Percentiles rank a stretch among this genome's conserved stretches.
Evolutionary conservation across 1,284 basidiomycete genomes (phyloP).

Genomic region (Irpex sp.): DNA sequence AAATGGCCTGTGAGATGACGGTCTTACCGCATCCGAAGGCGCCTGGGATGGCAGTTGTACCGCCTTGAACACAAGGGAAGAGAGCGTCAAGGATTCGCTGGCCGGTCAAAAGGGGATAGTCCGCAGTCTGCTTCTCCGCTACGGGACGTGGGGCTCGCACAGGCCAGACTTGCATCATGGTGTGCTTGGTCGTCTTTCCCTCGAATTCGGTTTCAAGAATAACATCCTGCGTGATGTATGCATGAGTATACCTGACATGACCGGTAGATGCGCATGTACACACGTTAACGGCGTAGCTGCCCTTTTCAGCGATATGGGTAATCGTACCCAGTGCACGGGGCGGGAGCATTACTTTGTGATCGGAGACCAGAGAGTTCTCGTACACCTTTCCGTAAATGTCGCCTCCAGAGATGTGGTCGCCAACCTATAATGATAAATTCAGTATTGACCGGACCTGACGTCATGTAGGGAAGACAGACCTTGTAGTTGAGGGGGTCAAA

Average conservation of each 20-base stretch:
- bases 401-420: conserved; percentile 96
- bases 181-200: conserved; percentile 91
- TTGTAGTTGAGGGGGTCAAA: conserved; percentile 87
- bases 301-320: conserved; percentile 92
- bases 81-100: conserved; percentile 97
- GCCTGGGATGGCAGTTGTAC: conserved; percentile 98
- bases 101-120: conserved; percentile 92
- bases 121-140: conserved; percentile 90
- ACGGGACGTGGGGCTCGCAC: conserved; percentile 97
- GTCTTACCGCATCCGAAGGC: conserved; percentile 99
- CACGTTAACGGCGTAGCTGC: conserved; percentile 90
- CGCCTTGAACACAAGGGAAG: conserved; percentile 99
- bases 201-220: conserved; percentile 98
- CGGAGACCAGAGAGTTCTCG: conserved; percentile 95
- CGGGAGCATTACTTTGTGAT: conserved; percentile 96
- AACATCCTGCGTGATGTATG: conserved; percentile 61
- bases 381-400: conserved; percentile 96
- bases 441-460: conserved; percentile 7
- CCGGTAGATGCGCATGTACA: conserved; percentile 20
- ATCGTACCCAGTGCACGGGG: conserved; percentile 95
- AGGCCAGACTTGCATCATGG: conserved; percentile 98
- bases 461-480: conserved; percentile 33
- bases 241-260: background rate
- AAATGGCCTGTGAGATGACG: conserved; percentile 95
- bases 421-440: conserved; percentile 49